Evolutionary conservation across 257 asterid genomes (phyloP), one percentile per base, ranked within the genome.

Genomic region (Fraxinus cuspidata): DNA sequence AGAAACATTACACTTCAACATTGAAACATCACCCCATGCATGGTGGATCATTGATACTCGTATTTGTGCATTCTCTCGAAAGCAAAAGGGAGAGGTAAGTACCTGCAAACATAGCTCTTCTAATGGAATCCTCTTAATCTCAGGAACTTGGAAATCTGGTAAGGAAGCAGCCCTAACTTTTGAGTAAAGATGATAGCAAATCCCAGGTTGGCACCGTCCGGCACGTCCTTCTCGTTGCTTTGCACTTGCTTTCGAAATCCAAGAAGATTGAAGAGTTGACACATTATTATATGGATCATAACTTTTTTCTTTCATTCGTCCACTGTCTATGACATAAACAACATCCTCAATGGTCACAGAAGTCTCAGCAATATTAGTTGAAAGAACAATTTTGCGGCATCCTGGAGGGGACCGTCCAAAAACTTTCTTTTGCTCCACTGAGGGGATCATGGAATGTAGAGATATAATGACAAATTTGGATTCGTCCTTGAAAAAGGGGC

Each of bases 221-320:
- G 99, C 97, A 34, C 99, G 98, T 8, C 99, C 99, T 86, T 92
- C 94, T 74, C 99, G 84, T 78, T 95, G 99, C 86, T 86, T 95
- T 5, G 93, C 96, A 80, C 92, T 95, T 56, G 99, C 99, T 88
- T 90, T 95, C 10, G 99, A 95, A 83, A 93, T 74, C 99, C 99
- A 95, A 75, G 96, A 89, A 74, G 98, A 89, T 44, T 89, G 94
- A 79, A 95, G 97, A 75, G 97, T 95, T 1, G 98, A 90, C 19
- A 95, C 97, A 82, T 95, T 92, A 78, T 80, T 87, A 80, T 90
- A 88, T 0, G 99, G 99, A 78, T 96, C 99, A 27, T 93, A 93
- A 81, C 81, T 92, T 80, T 96, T 92, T 82, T 96, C 97, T 80
- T 93, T 96, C 97, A 93, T 90, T 63, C 97, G 80, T 60, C 99